These are phyloP conservation scores for Tricholoma furcatifolium DNA, from an alignment of 768 basidiomycete genomes.

Conservation along the genomic window DNA sequence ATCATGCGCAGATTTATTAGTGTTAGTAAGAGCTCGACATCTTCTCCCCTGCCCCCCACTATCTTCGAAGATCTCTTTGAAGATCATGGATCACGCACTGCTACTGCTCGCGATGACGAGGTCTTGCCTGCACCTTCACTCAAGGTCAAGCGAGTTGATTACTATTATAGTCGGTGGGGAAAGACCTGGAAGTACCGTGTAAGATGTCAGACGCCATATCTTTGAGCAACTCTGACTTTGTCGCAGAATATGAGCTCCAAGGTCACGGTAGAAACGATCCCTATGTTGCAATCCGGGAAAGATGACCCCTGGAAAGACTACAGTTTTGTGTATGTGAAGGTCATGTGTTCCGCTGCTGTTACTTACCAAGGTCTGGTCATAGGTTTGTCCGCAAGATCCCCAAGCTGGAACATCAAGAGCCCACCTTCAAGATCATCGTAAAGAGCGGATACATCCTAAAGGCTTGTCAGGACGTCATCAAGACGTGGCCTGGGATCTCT, in stretches of 20 bases:
- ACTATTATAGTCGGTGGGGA: slow-evolving; percentile 57
- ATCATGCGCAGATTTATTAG: slow-evolving; percentile 21
- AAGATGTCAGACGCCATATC: slow-evolving; percentile 4
- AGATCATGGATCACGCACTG: slow-evolving; percentile 33
- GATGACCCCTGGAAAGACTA: slow-evolving; percentile 60
- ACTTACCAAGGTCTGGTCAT: background rate
- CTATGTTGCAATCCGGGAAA: slow-evolving; percentile 34
- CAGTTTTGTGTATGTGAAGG: slow-evolving; percentile 45
- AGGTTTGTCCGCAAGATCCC: slow-evolving; percentile 56
- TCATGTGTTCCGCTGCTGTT: too few species aligned
- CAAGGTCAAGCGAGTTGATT: slow-evolving; percentile 61
- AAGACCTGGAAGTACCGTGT: slow-evolving; percentile 59
- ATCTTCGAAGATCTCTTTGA: slow-evolving; percentile 17
- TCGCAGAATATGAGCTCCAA: slow-evolving; percentile 53
- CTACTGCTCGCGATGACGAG: slow-evolving; percentile 33
- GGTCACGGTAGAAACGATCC: slow-evolving; percentile 46
- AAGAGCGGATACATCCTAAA: slow-evolving; percentile 59
- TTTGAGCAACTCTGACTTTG: background rate
- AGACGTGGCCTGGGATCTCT: slow-evolving; percentile 57
- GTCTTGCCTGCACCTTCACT: slow-evolving; percentile 41
- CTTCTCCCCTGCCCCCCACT: background rate
- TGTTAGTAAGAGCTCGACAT: background rate
- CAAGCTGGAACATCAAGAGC: slow-evolving; percentile 33
- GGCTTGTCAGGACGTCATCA: slow-evolving; percentile 57
- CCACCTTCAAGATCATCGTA: slow-evolving; percentile 51